Evolutionary conservation across 331 rosid genomes (phyloP).

Genomic region (Cydonia oblonga): DNA sequence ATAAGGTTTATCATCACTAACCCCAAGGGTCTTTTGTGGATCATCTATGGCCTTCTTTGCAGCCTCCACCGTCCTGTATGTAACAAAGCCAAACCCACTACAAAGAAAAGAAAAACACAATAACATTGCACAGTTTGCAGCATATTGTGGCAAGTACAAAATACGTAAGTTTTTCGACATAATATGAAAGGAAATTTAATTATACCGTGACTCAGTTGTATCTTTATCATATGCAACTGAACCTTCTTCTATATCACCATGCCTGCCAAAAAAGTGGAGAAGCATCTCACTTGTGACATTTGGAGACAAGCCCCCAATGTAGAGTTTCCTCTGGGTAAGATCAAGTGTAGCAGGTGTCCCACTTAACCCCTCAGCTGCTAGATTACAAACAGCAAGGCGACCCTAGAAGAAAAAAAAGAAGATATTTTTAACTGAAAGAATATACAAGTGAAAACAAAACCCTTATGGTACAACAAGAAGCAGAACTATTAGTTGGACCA

Average conservation of each 20-base stretch:
- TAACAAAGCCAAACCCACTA: conserved; percentile 79
- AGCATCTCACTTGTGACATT: conserved; percentile 62
- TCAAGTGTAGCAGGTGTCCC: conserved; percentile 56
- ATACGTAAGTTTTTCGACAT: neutral
- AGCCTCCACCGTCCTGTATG: conserved; percentile 53
- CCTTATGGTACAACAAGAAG: neutral
- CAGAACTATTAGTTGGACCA: neutral
- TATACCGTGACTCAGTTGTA: conserved; percentile 56
- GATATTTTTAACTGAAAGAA: neutral
- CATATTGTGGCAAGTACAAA: neutral
- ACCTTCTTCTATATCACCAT: conserved; percentile 80
- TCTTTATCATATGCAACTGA: conserved; percentile 74
- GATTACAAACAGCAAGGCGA: conserved; percentile 58
- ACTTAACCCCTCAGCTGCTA: conserved; percentile 55
- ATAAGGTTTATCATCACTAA: conserved; percentile 21
- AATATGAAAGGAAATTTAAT: neutral
- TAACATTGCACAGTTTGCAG: neutral
- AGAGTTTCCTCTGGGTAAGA: conserved; percentile 70
- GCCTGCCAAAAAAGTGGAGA: conserved; percentile 42
- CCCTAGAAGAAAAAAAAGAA: conserved; percentile 32
- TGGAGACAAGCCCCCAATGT: conserved; percentile 61
- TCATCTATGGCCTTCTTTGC: conserved; percentile 73
- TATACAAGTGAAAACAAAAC: neutral
- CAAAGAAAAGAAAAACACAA: conserved; percentile 13
- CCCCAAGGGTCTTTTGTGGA: conserved; percentile 57